These are phyloP conservation scores for Mycena sp. DNA, from an alignment of 1,284 basidiomycete species.

Conservation along the genomic window DNA sequence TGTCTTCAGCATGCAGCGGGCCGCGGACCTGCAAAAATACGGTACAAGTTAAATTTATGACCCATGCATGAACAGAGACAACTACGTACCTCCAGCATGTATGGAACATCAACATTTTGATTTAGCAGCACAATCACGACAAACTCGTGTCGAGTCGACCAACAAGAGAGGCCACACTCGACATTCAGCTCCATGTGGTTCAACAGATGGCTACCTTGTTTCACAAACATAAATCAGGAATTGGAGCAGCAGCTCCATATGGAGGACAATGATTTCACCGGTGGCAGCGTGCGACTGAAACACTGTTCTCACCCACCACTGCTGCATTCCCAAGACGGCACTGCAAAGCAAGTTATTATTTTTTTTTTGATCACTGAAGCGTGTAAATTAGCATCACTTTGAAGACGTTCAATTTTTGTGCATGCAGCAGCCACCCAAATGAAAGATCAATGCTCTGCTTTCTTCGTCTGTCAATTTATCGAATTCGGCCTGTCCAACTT, in stretches of 20 bases:
- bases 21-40: background rate
- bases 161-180: slow-evolving; percentile 11
- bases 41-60: background rate
- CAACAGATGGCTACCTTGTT: slow-evolving; percentile 34
- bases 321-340: background rate
- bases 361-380: background rate
- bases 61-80: background rate
- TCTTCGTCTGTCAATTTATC: background rate
- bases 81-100: slow-evolving; percentile 28
- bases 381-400: slow-evolving; percentile 17
- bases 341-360: background rate
- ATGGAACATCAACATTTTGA: slow-evolving; percentile 27
- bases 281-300: slow-evolving; percentile 42
- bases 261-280: slow-evolving; percentile 35
- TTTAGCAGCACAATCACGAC: too few relatives aligned
- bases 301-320: slow-evolving; percentile 15
- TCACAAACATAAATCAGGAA: slow-evolving; percentile 38
- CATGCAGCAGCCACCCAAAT: too few relatives aligned
- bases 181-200: slow-evolving; percentile 31
- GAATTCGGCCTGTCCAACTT: slow-evolving; percentile 27
- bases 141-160: too few relatives aligned
- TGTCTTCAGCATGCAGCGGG: too few relatives aligned
- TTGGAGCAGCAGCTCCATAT: slow-evolving; percentile 33
- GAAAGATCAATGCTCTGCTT: too few relatives aligned
- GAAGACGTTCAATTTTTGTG: slow-evolving; percentile 38